Base-by-base conservation (phyloP, 2,329 filamentous ascomycete species). In the Xylariaceae sp. region DNA sequence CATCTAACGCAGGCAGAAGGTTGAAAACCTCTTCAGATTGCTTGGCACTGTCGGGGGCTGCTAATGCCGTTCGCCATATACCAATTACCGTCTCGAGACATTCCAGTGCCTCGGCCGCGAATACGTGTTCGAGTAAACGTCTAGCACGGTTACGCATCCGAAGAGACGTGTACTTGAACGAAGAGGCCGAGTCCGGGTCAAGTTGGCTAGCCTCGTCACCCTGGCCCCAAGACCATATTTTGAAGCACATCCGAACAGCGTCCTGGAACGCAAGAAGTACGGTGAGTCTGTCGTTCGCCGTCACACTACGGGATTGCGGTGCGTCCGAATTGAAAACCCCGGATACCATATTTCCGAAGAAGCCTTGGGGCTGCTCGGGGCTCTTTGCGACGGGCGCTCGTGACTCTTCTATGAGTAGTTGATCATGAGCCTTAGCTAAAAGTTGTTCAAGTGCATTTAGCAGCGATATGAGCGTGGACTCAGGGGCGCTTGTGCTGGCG, bases 231-330 rank as follows among this genome's bases (percentile, higher is more conserved):
- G 89, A 88, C 94, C 95, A 99, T 49, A 99, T 96, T 12, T 79
- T 84, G 68, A 95, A 95, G 70, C 92, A 96, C 47, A 95, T 88
- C 21, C 90, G 84, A 54, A 97, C 89, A 1, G 92, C 90, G 68
- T 99, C 95, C 70, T 97, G 92, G 68, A 99, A 96, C 10, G 92
- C 95, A n/a, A 99, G 78, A 41, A 96, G 79, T 18, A 99, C 92
- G 0, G 94, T 97, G 19, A 99, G 78, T 43, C 92, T 84, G 63
- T 94, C 92, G 65, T 97, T 99, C 8, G 92, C 91, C n/a, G 89
- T 91, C 7, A 86, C 84, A 55, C 86, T 90, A 46, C 91, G 85
- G n/a, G 84, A 80, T 56, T 92, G 88, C 1, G 81, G 84, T 0
- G 82, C 77, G 55, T 96, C 91, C 0, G 87, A 83, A 36, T 89